Evolutionary conservation across 1,284 basidiomycete genomes (phyloP), one percentile per base, ranked within the genome.

Genomic region (Ceratobasidium sp.): DNA sequence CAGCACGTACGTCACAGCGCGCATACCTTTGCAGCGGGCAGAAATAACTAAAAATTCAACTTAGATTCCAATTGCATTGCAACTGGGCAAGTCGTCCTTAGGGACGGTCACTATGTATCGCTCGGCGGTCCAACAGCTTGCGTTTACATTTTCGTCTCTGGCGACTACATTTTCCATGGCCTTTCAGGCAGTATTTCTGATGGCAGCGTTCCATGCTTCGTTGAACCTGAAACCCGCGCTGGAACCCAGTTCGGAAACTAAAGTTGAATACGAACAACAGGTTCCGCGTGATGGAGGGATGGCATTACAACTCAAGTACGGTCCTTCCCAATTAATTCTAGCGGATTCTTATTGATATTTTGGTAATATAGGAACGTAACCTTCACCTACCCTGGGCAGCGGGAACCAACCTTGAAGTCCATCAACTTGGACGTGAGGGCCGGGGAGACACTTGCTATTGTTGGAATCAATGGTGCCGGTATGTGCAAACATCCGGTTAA

Each of bases 391-490:
- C 90, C 90, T 13, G 90, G 89, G 34, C 82, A 83, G 72, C 80
- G 78, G 54, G 84, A 86, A 65, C 85, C 89, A 32, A 86, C 88
- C 34, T 77, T 94, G 56, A 82, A 79, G 72, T 81, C 89, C 75
- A 82, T 94, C 73, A 89, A 81, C 74, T 86, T 94, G 73, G 82
- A 81, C 27, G 80, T 94, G 49, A 79, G 85, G 69, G 80, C 90
- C 12, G 92, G 92, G 13, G 89, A 92, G 79, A 87, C 83, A 27
- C 83, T 94, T 55, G 92, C 92, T 8, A 87, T 94, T 70, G 92
- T 94, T 29, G 92, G 92, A 13, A 75, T 75, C 68, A 79, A 79
- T 72, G 78, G 77, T 2, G 73, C 76, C n/a, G 78, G 78, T 67
- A 53, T 43, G 71, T 58, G 12, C 49, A 57, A 57, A 69, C 34